Evolutionary conservation across 768 basidiomycete genomes (phyloP), one percentile per base, ranked within the genome.

Genomic region (Hericium rajendrae): DNA sequence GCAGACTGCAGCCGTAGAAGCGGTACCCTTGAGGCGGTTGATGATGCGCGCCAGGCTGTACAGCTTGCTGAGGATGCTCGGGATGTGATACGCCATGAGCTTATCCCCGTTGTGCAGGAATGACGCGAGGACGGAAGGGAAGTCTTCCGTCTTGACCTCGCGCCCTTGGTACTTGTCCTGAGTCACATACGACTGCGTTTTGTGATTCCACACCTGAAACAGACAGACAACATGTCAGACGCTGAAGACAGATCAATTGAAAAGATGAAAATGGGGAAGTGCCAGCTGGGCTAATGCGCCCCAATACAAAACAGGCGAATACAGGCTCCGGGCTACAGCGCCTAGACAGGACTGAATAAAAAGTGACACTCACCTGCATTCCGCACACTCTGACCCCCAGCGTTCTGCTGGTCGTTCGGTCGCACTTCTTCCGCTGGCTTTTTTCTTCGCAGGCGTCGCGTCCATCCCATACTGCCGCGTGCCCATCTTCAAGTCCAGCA

Each of bases 401-500:
- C 13, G 84, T 80, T 62, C 91, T 77, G 69, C 94, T 97, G 20
- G 97, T 98, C 53, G 97, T 97, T 55, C 88, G 79, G 68, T 97
- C 94, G 68, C 97, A 98, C 73, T 99, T 99, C 73, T 97, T 97
- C 55, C 94, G 83, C 74, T 99, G 97, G 68, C 94, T 97, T 75
- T 88, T 94, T 97, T 97, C 76, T 99, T 99, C 54, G 83, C 76
- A 1, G 85, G 73, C 9, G 87, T 88, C 24, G 97, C 97, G 64
- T 97, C 92, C 74, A 95, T 89, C 18, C 97, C 97, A 71, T 98
- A 97, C 73, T 99, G 97, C 38, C 97, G 78, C 32, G 94, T 97
- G n/a, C 97, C 97, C 97, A 98, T 98, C 77, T 99, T 99, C 65
- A 99, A 76, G 71, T 99, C 97, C 66, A 98, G 82, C 43, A 99